phyloP scores from a whole-genome alignment of 305 asterid species.

The Fraxinus greggii region DNA sequence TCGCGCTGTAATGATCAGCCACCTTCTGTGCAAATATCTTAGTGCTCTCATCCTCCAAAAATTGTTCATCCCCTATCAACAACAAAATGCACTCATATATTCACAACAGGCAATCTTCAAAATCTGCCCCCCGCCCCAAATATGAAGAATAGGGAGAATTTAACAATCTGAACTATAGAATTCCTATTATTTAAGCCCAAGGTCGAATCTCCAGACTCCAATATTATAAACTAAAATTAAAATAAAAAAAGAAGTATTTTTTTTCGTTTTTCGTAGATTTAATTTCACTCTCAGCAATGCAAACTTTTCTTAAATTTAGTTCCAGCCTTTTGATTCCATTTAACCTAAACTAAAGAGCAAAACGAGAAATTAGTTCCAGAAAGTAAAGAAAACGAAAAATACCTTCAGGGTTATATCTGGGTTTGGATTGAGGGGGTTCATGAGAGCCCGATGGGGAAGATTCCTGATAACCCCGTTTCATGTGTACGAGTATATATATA shows the following conservation, averaged over 20 bases:
- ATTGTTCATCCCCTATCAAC: conserved; percentile 53
- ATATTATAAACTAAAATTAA: not conserved
- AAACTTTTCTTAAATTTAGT: conserved; percentile 4
- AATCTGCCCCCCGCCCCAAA: not conserved
- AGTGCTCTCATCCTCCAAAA: conserved; percentile 74
- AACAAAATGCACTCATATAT: not conserved
- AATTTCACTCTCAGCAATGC: not conserved
- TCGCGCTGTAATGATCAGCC: conserved; percentile 94
- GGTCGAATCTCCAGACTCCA: not conserved
- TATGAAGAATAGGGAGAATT: not conserved
- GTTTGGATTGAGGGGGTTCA: conserved; percentile 81
- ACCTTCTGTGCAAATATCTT: conserved; percentile 76
- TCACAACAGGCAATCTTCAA: not conserved
- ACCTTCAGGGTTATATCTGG: conserved; percentile 75
- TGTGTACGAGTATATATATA: conserved; percentile 17
- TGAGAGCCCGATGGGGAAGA: conserved; percentile 69
- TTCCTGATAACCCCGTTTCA: conserved; percentile 82
- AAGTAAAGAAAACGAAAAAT: conserved; percentile 12
- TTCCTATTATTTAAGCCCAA: conserved; percentile 3
- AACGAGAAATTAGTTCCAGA: not conserved
- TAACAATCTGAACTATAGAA: not conserved
- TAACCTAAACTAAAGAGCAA: conserved; percentile 16
- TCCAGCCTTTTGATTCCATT: not conserved
- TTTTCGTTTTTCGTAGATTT: not conserved
- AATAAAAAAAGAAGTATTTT: not conserved